Percentiles rank a stretch among this genome's conserved stretches.
Evolutionary conservation across 1,284 basidiomycete species (phyloP).

Genomic region (Mycena sp.): DNA sequence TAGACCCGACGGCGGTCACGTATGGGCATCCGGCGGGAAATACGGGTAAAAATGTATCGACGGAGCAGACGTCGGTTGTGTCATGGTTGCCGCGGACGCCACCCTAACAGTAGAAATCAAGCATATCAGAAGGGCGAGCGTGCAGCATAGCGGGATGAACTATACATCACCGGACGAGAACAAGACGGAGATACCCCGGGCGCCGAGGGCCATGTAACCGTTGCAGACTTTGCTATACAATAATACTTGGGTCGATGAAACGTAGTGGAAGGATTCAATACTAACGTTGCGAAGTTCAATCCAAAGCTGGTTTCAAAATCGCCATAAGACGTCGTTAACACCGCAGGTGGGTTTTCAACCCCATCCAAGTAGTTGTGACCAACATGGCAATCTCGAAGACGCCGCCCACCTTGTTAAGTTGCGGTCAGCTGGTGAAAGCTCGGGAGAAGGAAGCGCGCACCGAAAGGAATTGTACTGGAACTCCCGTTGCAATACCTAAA

Average conservation of each 20-base stretch:
- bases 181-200: conserved; percentile 42
- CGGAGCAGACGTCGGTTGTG: conserved; percentile 34
- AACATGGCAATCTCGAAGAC: conserved; percentile 2
- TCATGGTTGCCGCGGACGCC: conserved; percentile 25
- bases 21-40: conserved; percentile 43
- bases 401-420: no score
- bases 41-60: conserved; percentile 44
- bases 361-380: not conserved
- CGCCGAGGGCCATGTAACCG: conserved; percentile 8
- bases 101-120: conserved; percentile 4
- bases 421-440: no score
- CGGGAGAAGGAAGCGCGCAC: no score
- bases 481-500: conserved; percentile 38
- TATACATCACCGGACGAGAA: conserved; percentile 43
- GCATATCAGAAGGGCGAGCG: no score
- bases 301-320: not conserved
- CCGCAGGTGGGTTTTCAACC: not conserved
- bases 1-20: conserved; percentile 37
- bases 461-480: conserved; percentile 32
- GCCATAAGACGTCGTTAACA: conserved; percentile 6
- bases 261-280: not conserved
- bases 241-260: conserved; percentile 7
- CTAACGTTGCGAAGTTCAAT: not conserved
- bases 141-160: conserved; percentile 36
- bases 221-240: conserved; percentile 29